Evolutionary conservation across 352 stramenopile genomes (phyloP).

Genomic region (Bremia lactucae): DNA sequence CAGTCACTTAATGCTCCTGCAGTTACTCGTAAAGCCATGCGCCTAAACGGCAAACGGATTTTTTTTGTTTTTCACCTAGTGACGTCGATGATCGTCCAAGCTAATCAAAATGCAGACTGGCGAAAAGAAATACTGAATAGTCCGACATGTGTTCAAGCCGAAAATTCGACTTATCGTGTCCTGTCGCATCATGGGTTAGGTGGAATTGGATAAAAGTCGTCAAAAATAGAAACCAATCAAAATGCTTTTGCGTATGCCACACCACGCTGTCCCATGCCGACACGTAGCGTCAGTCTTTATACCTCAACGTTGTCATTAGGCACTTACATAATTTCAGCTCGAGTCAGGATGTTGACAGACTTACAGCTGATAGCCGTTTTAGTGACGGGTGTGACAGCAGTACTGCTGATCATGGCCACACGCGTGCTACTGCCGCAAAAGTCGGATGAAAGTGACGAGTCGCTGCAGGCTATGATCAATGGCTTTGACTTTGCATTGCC

Average conservation of each 20-base stretch:
- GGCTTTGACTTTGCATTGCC: conserved; percentile 82
- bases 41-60: no score
- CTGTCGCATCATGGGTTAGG: no score
- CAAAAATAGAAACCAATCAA: conserved; percentile 10
- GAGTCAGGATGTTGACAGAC: conserved; percentile 37
- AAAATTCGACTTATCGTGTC: no score
- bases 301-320: conserved; percentile 3
- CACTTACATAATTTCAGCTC: conserved; percentile 9
- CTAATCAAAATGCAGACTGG: no score
- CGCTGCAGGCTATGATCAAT: conserved; percentile 83
- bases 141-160: no score
- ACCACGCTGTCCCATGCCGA: conserved; percentile 12
- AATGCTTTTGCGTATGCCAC: background rate
- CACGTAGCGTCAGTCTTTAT: conserved; percentile 27
- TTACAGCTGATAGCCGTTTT: conserved; percentile 61
- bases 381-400: conserved; percentile 46
- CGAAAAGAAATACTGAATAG: no score
- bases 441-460: conserved; percentile 59
- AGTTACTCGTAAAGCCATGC: no score
- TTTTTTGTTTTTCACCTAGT: no score
- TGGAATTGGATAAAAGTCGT: no score
- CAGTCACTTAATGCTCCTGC: no score
- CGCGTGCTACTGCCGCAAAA: conserved; percentile 65
- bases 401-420: conserved; percentile 50
- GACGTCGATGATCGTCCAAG: no score